Base-by-base conservation (phyloP, 371 early-diverging fungal species). In the Mucor lusitanicus region DNA sequence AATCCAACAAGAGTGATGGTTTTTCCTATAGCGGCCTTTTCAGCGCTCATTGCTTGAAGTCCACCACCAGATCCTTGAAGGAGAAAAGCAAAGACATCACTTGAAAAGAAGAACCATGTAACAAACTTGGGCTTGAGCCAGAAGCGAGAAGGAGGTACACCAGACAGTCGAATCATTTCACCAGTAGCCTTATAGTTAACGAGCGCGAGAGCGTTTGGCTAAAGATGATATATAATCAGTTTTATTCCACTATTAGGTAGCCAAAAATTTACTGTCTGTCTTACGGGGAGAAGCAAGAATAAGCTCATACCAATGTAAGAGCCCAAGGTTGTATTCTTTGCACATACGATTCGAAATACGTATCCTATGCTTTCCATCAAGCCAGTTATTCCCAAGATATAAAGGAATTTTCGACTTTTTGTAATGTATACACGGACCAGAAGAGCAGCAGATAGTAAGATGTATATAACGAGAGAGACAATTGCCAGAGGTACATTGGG, bases 91-190 rank as follows among this genome's bases (percentile, higher is more conserved):
- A 69, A 63, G 3, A 69, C 62, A 46, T 80, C 80, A 70, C 80
- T 80, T 11, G 54, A 25, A 40, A 80, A 76, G 46, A 80, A 80
- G 13, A 80, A 76, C 80, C 80, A 80, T 5, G 80, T 80, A 23
- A 80, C 64, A 42, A 80, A 80, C 39, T 73, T 68, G 21, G 76
- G 80, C 27, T 53, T 69, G 17, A 80, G 65, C 42, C 46, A 74
- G 39, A 80, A 78, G 13, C 28, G 44, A 19, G 33, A 17, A 3
- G 3, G 9, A 23, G 39, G 39, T n/a, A 40, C 55, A 6, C 56
- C 54, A 3, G 73, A 76, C 9, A 61, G 35, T 17, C 67, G 69
- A 15, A 76, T 64, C 1, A 76, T 61, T 32, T 73, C 68, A 23
- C 79, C 80, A 0, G 74, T 55, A 11, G 77, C 65, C 37, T 80